These are phyloP conservation scores for Ustilago vetiveriae DNA, from an alignment of 1,284 basidiomycete species.

Conservation along the genomic window DNA sequence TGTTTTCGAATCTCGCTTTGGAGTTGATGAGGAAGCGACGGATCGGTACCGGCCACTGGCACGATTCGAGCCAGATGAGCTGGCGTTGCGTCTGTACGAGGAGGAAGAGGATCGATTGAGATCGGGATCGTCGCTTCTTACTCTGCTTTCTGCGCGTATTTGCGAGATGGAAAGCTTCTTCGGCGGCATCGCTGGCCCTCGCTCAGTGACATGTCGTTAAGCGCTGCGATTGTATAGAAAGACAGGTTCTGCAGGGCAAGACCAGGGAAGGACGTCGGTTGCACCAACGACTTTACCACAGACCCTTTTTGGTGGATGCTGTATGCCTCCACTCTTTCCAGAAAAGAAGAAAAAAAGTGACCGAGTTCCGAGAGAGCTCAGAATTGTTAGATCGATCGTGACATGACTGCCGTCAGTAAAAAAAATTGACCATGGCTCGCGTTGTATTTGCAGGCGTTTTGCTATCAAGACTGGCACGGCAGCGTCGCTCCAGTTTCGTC, in stretches of 20 bases:
- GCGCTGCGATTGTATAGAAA: too few relatives aligned
- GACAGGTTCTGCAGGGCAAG: too few relatives aligned
- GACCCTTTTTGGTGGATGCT: too few relatives aligned
- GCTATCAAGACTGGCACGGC: constrained; percentile 34
- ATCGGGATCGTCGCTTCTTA: constrained; percentile 35
- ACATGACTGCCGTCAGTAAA: too few relatives aligned
- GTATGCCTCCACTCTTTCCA: too few relatives aligned
- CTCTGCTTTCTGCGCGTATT: constrained; percentile 27
- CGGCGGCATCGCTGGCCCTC: constrained; percentile 20
- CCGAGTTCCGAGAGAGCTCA: too few relatives aligned
- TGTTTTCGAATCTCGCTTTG: not conserved
- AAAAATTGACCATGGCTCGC: too few relatives aligned
- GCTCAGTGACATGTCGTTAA: too few relatives aligned
- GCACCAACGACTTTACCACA: too few relatives aligned
- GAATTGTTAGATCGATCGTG: not conserved
- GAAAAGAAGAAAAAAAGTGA: too few relatives aligned
- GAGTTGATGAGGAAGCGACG: not conserved
- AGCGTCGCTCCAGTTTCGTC: constrained; percentile 32
- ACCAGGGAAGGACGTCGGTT: too few relatives aligned
- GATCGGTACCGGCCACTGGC: constrained; percentile 20
- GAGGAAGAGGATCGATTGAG: constrained; percentile 26
- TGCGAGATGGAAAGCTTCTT: constrained; percentile 33
- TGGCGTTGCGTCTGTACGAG: not conserved
- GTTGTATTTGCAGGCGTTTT: too few relatives aligned
- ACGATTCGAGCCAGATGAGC: constrained; percentile 6